Base-by-base conservation (phyloP, 768 basidiomycete genomes). In the Gymnopilus dilepis region DNA sequence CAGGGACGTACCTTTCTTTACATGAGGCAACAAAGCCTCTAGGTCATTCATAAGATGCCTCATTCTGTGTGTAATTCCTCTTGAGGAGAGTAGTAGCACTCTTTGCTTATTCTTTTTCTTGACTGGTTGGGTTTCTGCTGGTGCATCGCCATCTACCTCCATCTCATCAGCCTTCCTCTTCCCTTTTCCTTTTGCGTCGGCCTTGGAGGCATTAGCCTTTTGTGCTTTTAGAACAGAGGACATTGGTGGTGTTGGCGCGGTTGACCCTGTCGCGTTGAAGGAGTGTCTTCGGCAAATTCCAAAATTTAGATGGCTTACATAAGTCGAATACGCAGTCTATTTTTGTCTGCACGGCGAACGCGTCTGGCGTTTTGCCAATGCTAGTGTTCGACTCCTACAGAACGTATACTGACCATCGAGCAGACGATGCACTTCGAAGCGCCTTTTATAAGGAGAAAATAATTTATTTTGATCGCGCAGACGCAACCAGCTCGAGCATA, bases 51-150 rank as follows among this genome's bases (percentile, higher is more conserved):
- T 95, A 60, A 99, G 80, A 75, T 99, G 97, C 64, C 97, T 80
- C 95, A 98, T 98, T 26, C 97, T 86, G 75, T 96, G 92, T 19
- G 95, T 98, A 58, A 98, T 85, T 55, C 97, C 97, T 59, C 97
- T 84, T 52, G 97, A 99, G 41, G 92, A 94, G 52, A 98, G 86
- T 69, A 99, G 73, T 56, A 99, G 80, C 6, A 98, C 96, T 64
- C 96, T 87, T 80, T 99, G 97, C 84, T 95, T 97, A 80, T 98
- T 96, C 74, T 86, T 88, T 77, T 86, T 87, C 73, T 77, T 82
- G 71, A 84, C 87, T 15, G 78, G 72, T 4, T 70, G 62, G 24
- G 71, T 33, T 12, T 62, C 56, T 3, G 50, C 59, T 37, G 56
- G 64, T 60, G 21, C 78, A 33, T 81, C 82, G 9, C 82, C 78